phyloP scores from a whole-genome alignment of 1,139 yeast species.

The Kluyveromyces sp. region DNA sequence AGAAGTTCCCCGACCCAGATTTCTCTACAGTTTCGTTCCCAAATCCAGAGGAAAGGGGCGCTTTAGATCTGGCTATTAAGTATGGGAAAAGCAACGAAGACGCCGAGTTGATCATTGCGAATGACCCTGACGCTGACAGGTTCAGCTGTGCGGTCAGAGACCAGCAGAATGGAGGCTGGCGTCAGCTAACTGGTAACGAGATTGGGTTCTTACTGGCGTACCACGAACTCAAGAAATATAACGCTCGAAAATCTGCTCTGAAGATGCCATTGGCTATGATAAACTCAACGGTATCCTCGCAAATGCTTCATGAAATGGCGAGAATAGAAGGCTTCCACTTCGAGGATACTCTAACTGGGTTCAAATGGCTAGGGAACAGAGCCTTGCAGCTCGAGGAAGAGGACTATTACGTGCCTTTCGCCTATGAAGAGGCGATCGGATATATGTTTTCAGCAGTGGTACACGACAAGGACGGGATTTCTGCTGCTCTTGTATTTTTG shows the following conservation, averaged over 20 bases:
- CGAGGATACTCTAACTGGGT: slow-evolving; percentile 85
- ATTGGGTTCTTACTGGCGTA: slow-evolving; percentile 80
- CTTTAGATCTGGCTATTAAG: slow-evolving; percentile 62
- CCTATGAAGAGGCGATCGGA: slow-evolving; percentile 93
- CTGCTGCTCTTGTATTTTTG: slow-evolving; percentile 73
- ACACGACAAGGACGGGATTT: slow-evolving; percentile 89
- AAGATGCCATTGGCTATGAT: slow-evolving; percentile 46
- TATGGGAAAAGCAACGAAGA: slow-evolving; percentile 34
- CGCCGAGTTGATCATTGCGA: slow-evolving; percentile 63
- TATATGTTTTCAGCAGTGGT: slow-evolving; percentile 75
- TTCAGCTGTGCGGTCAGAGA: slow-evolving; percentile 61
- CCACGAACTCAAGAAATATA: slow-evolving; percentile 42
- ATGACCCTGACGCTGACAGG: slow-evolving; percentile 96
- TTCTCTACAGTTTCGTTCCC: slow-evolving; percentile 87
- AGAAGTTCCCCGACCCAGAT: slow-evolving; percentile 69
- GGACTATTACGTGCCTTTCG: slow-evolving; percentile 76
- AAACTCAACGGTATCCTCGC: slow-evolving; percentile 90
- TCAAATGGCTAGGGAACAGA: slow-evolving; percentile 94
- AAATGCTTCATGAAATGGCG: slow-evolving; percentile 69
- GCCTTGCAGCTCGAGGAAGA: slow-evolving; percentile 62
- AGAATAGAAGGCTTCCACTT: slow-evolving; percentile 51
- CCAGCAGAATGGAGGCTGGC: slow-evolving; percentile 44
- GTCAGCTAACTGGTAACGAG: slow-evolving; percentile 85
- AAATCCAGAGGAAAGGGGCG: slow-evolving; percentile 94
- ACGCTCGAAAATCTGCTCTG: slow-evolving; percentile 12